Evolutionary conservation across 2,329 filamentous ascomycete species (phyloP).

Genomic region (Claviceps sp.): DNA sequence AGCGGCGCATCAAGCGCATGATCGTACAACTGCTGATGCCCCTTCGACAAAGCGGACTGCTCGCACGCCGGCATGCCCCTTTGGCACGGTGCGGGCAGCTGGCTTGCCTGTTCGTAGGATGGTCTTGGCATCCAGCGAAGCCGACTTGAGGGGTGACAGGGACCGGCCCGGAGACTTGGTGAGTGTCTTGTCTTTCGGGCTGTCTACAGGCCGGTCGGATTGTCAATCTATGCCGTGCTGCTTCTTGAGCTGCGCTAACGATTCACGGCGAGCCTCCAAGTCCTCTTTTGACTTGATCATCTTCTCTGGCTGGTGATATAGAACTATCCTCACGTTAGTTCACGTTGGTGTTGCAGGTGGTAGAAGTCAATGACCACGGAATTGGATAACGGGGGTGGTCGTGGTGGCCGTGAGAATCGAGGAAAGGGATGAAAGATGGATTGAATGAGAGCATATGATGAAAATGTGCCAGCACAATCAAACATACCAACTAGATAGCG

Average conservation of each 20-base stretch:
- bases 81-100: slow-evolving; percentile 20
- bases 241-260: slow-evolving; percentile 94
- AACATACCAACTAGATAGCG: slow-evolving; percentile 88
- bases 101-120: slow-evolving; percentile 30
- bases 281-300: slow-evolving; percentile 79
- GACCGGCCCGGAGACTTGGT: slow-evolving; percentile 49
- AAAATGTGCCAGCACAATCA: not conserved
- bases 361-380: not conserved
- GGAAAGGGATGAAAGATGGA: not conserved
- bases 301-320: slow-evolving; percentile 54
- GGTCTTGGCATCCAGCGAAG: slow-evolving; percentile 28
- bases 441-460: slow-evolving; percentile 4
- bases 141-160: slow-evolving; percentile 29
- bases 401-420: not conserved
- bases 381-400: not conserved
- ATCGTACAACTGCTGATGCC: slow-evolving; percentile 22
- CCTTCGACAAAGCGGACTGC: slow-evolving; percentile 29
- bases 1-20: slow-evolving; percentile 22
- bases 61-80: slow-evolving; percentile 23
- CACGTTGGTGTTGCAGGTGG: not conserved
- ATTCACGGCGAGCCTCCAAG: slow-evolving; percentile 84
- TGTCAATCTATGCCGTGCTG: slow-evolving; percentile 98
- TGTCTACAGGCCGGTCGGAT: slow-evolving; percentile 55
- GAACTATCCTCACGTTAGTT: slow-evolving; percentile 25
- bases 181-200: slow-evolving; percentile 27